These are phyloP conservation scores for Phytopythium oedochilum DNA, from an alignment of 352 stramenopile genomes.

Conservation along the genomic window DNA sequence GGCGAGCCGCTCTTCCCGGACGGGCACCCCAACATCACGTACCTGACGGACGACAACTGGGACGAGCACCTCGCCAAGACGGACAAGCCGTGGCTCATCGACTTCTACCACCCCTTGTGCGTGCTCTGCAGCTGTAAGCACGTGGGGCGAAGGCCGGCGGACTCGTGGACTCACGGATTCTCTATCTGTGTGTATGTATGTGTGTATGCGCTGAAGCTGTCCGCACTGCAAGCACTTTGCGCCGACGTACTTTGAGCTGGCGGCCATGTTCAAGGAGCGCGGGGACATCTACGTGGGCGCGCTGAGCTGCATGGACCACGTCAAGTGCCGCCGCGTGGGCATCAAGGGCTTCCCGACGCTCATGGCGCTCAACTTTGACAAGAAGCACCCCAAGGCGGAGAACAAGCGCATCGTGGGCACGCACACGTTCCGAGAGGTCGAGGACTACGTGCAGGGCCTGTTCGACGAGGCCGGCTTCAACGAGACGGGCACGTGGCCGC, in stretches of 20 bases:
- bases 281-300: conserved; percentile 67
- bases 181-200: background rate
- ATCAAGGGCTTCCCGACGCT: conserved; percentile 83
- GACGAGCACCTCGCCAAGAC: conserved; percentile 65
- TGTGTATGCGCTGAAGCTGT: conserved; percentile 33
- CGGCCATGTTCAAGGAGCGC: conserved; percentile 69
- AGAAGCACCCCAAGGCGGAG: conserved; percentile 49
- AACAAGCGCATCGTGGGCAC: conserved; percentile 76
- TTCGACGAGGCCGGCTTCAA: conserved; percentile 65
- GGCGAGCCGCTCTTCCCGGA: conserved; percentile 70
- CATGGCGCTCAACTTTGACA: conserved; percentile 77
- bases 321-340: conserved; percentile 70
- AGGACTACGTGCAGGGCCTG: conserved; percentile 61
- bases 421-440: conserved; percentile 74
- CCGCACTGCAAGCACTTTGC: conserved; percentile 81
- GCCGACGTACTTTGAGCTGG: conserved; percentile 52
- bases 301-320: conserved; percentile 84
- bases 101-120: conserved; percentile 88
- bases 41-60: conserved; percentile 83
- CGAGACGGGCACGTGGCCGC: conserved; percentile 55
- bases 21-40: conserved; percentile 85
- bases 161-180: background rate
- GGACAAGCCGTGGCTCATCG: conserved; percentile 76
- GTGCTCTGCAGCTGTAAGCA: conserved; percentile 6
- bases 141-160: no score